Percentiles rank a stretch among this genome's conserved stretches.
These are phyloP conservation scores for Lithospermum erythrorhizon DNA, from an alignment of 257 asterid genomes.

Conservation along the genomic window DNA sequence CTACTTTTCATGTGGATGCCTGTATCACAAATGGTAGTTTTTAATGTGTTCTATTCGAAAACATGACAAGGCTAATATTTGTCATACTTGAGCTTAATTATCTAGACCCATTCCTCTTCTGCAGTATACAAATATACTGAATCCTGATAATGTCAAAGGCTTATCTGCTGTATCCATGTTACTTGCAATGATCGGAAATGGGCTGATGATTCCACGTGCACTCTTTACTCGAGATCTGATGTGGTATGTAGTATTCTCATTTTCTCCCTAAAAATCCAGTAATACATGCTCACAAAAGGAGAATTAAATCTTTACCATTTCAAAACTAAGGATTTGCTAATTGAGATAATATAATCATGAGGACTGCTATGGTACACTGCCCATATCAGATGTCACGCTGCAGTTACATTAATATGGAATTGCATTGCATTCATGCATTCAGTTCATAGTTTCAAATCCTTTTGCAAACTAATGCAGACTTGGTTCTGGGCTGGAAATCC, in stretches of 20 bases:
- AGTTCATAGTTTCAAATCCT: background rate
- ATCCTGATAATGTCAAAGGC: slow-evolving; percentile 82
- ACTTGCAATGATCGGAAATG: slow-evolving; percentile 92
- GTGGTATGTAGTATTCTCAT: slow-evolving; percentile 46
- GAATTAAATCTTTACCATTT: background rate
- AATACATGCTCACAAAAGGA: background rate
- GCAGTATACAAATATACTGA: slow-evolving; percentile 87
- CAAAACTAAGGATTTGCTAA: background rate
- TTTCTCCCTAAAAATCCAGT: background rate
- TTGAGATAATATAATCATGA: background rate
- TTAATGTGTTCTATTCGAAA: background rate
- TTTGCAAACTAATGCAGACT: too few species aligned
- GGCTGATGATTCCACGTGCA: slow-evolving; percentile 90
- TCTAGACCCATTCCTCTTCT: slow-evolving; percentile 9
- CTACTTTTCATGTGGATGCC: slow-evolving; percentile 99
- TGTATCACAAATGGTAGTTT: slow-evolving; percentile 70
- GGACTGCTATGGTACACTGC: background rate
- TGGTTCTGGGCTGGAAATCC: too few species aligned
- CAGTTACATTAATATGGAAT: background rate
- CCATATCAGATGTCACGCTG: background rate
- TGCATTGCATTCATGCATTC: background rate
- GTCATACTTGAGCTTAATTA: slow-evolving; percentile 14
- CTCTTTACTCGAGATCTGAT: slow-evolving; percentile 77
- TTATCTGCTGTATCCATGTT: slow-evolving; percentile 84
- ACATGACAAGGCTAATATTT: slow-evolving; percentile 1